phyloP scores from a whole-genome alignment of 768 basidiomycete species.

The Mycena pura region DNA sequence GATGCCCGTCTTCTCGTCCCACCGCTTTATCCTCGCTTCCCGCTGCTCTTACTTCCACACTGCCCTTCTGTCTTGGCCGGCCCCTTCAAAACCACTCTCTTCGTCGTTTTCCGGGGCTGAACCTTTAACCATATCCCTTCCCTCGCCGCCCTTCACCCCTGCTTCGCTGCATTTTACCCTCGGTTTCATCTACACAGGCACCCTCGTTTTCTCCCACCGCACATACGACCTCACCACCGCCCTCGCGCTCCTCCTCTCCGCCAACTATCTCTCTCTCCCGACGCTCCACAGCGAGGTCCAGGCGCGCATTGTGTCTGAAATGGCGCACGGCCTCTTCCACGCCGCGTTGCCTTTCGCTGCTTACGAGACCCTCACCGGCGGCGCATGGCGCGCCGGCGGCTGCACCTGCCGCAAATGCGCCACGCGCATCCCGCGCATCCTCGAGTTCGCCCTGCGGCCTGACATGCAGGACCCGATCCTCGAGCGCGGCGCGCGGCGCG shows the following conservation, averaged over 20 bases:
- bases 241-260: no score
- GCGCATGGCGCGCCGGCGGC: constrained; percentile 82
- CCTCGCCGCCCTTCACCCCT: constrained; percentile 93
- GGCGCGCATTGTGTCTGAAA: constrained; percentile 83
- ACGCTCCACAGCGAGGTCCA: constrained; percentile 82
- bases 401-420: constrained; percentile 61
- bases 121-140: constrained; percentile 70
- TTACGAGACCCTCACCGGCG: constrained; percentile 74
- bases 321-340: constrained; percentile 89
- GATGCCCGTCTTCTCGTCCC: constrained; percentile 74
- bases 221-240: no score
- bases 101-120: no score
- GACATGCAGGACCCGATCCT: constrained; percentile 80
- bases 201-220: constrained; percentile 89
- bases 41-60: constrained; percentile 87
- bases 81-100: constrained; percentile 30
- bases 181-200: constrained; percentile 93
- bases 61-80: constrained; percentile 74
- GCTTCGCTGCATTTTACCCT: constrained; percentile 93
- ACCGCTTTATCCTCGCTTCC: constrained; percentile 90
- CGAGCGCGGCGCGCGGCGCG: constrained; percentile 74
- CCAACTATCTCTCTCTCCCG: constrained; percentile 78
- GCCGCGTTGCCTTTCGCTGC: constrained; percentile 78
- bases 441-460: constrained; percentile 75
- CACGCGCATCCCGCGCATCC: constrained; percentile 77